These are phyloP conservation scores for Leavenworthia alabamica DNA, from an alignment of 345 rosid genomes.

Conservation along the genomic window DNA sequence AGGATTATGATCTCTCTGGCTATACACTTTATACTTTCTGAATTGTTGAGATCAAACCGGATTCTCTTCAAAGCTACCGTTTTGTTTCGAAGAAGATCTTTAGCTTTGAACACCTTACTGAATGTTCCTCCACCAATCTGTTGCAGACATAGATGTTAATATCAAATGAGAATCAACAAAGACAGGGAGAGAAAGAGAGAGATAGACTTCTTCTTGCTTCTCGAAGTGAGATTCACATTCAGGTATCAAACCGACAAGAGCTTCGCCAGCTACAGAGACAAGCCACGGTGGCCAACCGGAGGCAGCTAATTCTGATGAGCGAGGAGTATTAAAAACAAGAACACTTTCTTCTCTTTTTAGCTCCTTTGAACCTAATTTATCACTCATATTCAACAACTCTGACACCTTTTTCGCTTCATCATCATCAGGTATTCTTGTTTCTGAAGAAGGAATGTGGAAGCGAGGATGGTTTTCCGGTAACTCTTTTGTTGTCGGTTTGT, in stretches of 20 bases:
- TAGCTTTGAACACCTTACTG: constrained; percentile 79
- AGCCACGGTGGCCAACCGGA: constrained; percentile 98
- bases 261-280: constrained; percentile 66
- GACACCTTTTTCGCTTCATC: not conserved
- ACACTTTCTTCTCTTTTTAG: constrained; percentile 20
- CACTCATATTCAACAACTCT: constrained; percentile 5
- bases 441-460: constrained; percentile 2
- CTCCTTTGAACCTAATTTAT: constrained; percentile 14
- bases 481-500: constrained; percentile 2
- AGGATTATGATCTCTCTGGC: constrained; percentile 74
- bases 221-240: constrained; percentile 58
- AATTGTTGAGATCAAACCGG: constrained; percentile 52
- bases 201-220: constrained; percentile 71
- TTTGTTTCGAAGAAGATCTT: constrained; percentile 52
- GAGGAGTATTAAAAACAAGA: constrained; percentile 21
- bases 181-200: not conserved
- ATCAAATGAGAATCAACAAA: not conserved
- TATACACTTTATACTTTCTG: constrained; percentile 80
- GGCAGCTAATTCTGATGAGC: constrained; percentile 18
- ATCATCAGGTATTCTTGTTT: not conserved
- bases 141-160: constrained; percentile 16
- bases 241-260: constrained; percentile 81
- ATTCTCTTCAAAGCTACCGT: constrained; percentile 77
- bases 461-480: constrained; percentile 13
- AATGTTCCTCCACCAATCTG: constrained; percentile 98